Conservation (phyloP, 2,329 filamentous ascomycete species). For the Neurospora sp. region DNA sequence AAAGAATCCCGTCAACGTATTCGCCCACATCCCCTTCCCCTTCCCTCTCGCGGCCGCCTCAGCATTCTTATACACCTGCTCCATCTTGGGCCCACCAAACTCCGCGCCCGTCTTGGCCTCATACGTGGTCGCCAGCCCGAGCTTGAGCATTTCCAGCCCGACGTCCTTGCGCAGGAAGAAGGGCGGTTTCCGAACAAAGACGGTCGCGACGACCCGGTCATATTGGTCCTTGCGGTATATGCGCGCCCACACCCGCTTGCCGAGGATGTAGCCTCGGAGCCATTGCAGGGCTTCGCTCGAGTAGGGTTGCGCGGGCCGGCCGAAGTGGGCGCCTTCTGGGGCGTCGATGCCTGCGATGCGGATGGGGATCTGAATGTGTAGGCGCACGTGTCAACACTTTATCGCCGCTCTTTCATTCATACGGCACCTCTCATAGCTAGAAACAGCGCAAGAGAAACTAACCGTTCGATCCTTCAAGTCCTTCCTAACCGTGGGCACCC, state of each 20-base stretch:
- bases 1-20: conserved; percentile 37
- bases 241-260: conserved; percentile 68
- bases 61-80: conserved; percentile 53
- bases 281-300: conserved; percentile 71
- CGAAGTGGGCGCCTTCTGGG: conserved; percentile 88
- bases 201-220: conserved; percentile 78
- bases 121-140: conserved; percentile 80
- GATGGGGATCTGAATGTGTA: conserved; percentile 58
- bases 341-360: conserved; percentile 89
- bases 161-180: conserved; percentile 59
- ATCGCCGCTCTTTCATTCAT: not conserved
- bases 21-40: conserved; percentile 66
- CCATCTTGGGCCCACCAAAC: conserved; percentile 61
- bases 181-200: conserved; percentile 57
- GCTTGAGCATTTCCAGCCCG: conserved; percentile 78
- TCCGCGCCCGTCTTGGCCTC: conserved; percentile 86
- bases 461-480: conserved; percentile 66
- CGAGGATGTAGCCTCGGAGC: conserved; percentile 62
- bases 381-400: not conserved
- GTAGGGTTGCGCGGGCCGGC: conserved; percentile 75
- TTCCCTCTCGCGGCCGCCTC: conserved; percentile 56
- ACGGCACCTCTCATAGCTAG: no score
- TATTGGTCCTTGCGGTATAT: conserved; percentile 87
- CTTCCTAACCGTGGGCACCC: conserved; percentile 57
- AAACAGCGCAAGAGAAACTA: not conserved